These are phyloP conservation scores for Solanum hybrid DNA, from an alignment of 305 asterid species.

Conservation along the genomic window DNA sequence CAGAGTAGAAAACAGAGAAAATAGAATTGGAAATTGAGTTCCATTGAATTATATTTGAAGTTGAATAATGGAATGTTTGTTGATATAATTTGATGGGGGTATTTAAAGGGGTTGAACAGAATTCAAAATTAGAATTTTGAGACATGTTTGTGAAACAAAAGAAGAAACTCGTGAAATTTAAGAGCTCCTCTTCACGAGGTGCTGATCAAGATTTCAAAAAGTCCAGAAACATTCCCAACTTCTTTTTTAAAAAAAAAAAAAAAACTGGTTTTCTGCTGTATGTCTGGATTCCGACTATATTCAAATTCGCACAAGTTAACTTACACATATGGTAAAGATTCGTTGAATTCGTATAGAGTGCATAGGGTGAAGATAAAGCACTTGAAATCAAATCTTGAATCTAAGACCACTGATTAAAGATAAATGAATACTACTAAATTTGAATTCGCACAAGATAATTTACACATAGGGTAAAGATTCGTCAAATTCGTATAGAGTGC, in stretches of 20 bases:
- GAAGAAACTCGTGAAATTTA: conserved; percentile 69
- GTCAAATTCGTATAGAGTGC: background rate
- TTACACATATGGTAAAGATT: no score
- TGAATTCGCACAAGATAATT: no score
- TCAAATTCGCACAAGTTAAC: no score
- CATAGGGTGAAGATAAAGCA: no score
- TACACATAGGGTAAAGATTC: background rate
- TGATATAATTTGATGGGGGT: conserved; percentile 24
- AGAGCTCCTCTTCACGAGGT: conserved; percentile 90
- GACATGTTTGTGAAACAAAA: conserved; percentile 22
- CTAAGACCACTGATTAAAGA: background rate
- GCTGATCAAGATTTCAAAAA: conserved; percentile 13
- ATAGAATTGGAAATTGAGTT: conserved; percentile 10
- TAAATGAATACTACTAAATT: no score
- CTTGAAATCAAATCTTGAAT: background rate
- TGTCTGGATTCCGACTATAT: no score
- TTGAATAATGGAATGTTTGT: conserved; percentile 5
- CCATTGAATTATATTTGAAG: conserved; percentile 23
- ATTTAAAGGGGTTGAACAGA: conserved; percentile 47
- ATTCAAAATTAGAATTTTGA: conserved; percentile 8
- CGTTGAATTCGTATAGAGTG: no score
- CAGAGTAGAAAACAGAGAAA: conserved; percentile 15
- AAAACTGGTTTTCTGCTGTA: background rate
- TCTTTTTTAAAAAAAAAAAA: background rate
- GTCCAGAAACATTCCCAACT: conserved; percentile 1